Base-by-base conservation (phyloP, 2,329 filamentous ascomycete species). In the Pleurostoma richardsiae region DNA sequence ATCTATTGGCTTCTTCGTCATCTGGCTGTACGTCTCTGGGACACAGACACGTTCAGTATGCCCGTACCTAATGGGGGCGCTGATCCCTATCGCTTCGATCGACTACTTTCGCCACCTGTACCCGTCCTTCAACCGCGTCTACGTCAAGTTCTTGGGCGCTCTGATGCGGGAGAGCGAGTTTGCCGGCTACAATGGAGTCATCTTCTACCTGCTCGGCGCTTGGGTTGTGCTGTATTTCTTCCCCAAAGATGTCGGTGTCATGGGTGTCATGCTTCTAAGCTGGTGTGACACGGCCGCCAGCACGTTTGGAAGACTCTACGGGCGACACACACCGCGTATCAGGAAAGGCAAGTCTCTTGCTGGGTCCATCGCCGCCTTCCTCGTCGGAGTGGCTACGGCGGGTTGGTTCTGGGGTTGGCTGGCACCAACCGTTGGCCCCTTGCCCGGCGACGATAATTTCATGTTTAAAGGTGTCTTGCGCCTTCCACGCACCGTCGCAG, bases 271-370 rank as follows among this genome's bases (percentile, higher is more conserved):
- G 58, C 79, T 99, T 39, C 80, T 99, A 28, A 95, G 88, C 61
- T 99, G 94, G 94, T 99, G 94, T 68, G 94, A 99, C 65, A 97
- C 94, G 1, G 94, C 94, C 33, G 94, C 94, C 43, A 94, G 87
- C 62, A 99, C 94, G 0, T 91, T 99, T 61, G 94, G 94, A 45
- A 82, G 94, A 46, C 73, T 92, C 10, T 97, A 88, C 70, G 94
- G 94, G 39, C 81, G 86, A 52, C 91, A 96, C 63, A 99, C 94
- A 2, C 88, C 88, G 36, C 80, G 86, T 44, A 79, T 99, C 46
- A 82, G 94, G 51, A 79, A 79, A 52, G 91, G 91, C 39, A 99
- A 99, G 79, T 95, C 90, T 50, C 73, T 97, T 29, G 94, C 94
- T 19, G 94, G 94, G 1, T 94, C 88, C 7, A 60, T 90, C 10